These are phyloP conservation scores for Bipolaris sorokiniana DNA, from an alignment of 2,329 filamentous ascomycete genomes.

Conservation along the genomic window DNA sequence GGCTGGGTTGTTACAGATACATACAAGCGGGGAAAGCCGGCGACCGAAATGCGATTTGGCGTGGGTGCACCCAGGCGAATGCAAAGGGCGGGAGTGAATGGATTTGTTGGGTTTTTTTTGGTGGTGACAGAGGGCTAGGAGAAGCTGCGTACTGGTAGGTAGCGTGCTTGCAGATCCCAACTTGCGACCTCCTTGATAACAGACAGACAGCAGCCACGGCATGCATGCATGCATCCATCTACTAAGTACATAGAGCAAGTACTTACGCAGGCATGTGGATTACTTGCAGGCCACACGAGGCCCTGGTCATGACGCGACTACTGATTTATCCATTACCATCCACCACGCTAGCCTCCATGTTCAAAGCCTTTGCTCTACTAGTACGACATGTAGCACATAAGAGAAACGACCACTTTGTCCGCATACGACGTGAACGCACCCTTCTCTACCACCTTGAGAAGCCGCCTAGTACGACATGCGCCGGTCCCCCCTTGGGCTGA, in stretches of 20 bases:
- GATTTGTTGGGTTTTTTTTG: slow-evolving; percentile 11
- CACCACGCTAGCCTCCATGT: not conserved
- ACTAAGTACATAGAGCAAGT: no score
- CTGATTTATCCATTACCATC: not conserved
- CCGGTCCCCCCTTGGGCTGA: not conserved
- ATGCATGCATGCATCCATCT: no score
- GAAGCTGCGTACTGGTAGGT: slow-evolving; percentile 18
- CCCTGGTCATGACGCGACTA: not conserved
- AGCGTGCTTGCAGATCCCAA: slow-evolving; percentile 15
- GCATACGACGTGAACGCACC: not conserved
- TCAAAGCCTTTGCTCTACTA: not conserved
- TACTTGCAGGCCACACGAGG: not conserved
- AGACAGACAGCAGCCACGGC: slow-evolving; percentile 1
- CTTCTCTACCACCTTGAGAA: not conserved
- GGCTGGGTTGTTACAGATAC: slow-evolving; percentile 25
- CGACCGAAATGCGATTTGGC: not conserved
- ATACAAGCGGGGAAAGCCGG: slow-evolving; percentile 16
- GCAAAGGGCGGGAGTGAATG: no score
- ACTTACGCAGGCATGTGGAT: not conserved
- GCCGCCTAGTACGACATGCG: not conserved
- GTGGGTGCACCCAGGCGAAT: not conserved
- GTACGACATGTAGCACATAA: not conserved
- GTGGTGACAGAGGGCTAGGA: slow-evolving; percentile 15
- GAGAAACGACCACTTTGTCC: not conserved
- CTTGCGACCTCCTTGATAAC: slow-evolving; percentile 11